These are phyloP conservation scores for Dentipellis sp. DNA, from an alignment of 768 basidiomycete genomes.

Conservation along the genomic window DNA sequence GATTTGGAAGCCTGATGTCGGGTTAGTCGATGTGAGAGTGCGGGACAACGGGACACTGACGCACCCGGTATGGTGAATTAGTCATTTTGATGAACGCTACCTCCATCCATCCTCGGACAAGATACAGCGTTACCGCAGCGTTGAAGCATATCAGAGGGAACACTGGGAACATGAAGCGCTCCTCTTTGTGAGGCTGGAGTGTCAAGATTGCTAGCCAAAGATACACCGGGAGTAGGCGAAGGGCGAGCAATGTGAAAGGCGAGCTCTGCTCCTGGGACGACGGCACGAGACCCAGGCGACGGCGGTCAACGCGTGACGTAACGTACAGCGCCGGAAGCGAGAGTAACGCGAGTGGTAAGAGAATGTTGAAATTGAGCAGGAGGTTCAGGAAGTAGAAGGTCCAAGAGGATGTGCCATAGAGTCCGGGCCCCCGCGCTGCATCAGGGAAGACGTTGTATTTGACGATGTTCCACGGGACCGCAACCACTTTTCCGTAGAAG, in stretches of 20 bases:
- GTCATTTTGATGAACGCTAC: constrained; percentile 63
- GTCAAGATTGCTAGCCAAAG: constrained; percentile 82
- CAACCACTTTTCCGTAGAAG: constrained; percentile 69
- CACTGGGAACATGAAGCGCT: constrained; percentile 95
- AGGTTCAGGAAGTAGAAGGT: constrained; percentile 85
- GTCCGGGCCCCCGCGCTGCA: constrained; percentile 70
- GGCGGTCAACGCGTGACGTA: constrained; percentile 67
- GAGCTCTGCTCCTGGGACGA: constrained; percentile 56
- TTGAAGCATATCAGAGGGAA: constrained; percentile 93
- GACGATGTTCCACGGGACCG: constrained; percentile 92
- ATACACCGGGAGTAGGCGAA: constrained; percentile 85
- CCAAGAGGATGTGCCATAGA: constrained; percentile 90
- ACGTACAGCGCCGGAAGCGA: constrained; percentile 72
- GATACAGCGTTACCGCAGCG: constrained; percentile 80
- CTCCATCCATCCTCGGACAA: constrained; percentile 85
- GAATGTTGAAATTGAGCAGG: constrained; percentile 87
- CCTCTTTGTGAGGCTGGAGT: constrained; percentile 90
- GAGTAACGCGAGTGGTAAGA: constrained; percentile 70
- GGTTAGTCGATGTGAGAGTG: background rate
- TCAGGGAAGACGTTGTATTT: constrained; percentile 88
- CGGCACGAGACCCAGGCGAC: constrained; percentile 54
- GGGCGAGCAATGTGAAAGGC: constrained; percentile 65
- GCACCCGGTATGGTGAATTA: constrained; percentile 76
- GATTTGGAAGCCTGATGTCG: constrained; percentile 62
- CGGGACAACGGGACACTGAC: constrained; percentile 17